phyloP scores from a whole-genome alignment of 169 alveolate genomes.

The Eimeria praecox region DNA sequence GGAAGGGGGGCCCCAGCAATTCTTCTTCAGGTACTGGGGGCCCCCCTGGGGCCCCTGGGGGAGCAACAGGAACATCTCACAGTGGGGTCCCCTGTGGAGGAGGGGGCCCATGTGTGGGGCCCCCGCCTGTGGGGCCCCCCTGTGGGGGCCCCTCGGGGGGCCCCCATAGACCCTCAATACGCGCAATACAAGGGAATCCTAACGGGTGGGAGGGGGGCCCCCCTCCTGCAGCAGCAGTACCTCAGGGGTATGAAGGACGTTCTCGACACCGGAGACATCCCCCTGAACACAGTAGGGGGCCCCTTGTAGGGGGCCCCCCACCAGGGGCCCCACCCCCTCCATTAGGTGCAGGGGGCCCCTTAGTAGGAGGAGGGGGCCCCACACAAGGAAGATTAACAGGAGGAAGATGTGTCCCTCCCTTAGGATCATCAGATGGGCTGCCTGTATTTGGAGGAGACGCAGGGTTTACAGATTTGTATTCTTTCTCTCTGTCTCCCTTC shows the following conservation, averaged over 20 bases:
- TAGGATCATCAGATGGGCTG: neutral
- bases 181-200: neutral
- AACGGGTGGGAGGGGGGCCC: neutral
- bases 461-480: neutral
- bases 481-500: neutral
- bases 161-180: neutral
- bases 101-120: too few relatives aligned
- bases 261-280: neutral
- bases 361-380: too few relatives aligned
- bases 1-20: neutral
- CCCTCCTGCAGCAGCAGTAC: neutral
- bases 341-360: neutral
- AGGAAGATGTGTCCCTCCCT: neutral
- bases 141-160: neutral
- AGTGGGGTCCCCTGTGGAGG: neutral
- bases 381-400: too few relatives aligned
- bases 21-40: neutral
- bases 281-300: neutral
- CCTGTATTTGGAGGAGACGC: neutral
- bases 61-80: neutral
- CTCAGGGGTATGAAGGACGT: neutral
- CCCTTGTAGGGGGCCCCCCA: neutral
- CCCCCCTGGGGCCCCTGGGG: neutral
- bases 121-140: too few relatives aligned
- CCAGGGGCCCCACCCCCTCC: constrained; percentile 14